Evolutionary conservation across 2,329 filamentous ascomycete genomes (phyloP), one percentile per base, ranked within the genome.

Genomic region (Hymenoscyphus linearis): DNA sequence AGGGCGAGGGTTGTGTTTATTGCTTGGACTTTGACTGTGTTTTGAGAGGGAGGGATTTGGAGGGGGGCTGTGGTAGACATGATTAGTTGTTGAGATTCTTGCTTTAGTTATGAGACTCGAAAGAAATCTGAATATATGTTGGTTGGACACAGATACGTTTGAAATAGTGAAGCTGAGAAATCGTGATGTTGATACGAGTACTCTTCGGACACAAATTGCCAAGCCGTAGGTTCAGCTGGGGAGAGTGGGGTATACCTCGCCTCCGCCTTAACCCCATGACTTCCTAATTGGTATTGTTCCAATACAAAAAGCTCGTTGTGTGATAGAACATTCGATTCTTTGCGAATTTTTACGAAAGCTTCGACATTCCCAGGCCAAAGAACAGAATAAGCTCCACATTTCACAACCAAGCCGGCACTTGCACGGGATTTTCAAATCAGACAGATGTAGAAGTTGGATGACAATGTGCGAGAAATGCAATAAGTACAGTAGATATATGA

Each of bases 1-100:
- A 62, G 60, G 14, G 50, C n/a, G 3, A 61, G 50, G n/a, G 58
- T 65, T 18, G 61, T 65, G 27, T 63, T 47, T 25, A 65, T 18
- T 18, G 61, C 61, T 56, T 63, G 61, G 25, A 65, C 55, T 6
- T 22, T 55, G 25, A 58, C 55, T 16, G 47, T 26, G 22, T 18
- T 40, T 6, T n/a, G 61, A 50, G 14, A 52, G 18, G n/a, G 16
- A 12, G 54, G 54, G 26, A 52, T 52, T n/a, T 16, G 40, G 16
- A 35, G 25, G 52, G 14, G 10, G 25, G 12, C 13, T 34, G 13
- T 12, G 25, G 25, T 31, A 35, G 14, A 14, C 25, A 35, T 31
- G 52, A 16, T 31, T 13, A 10, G 27, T 18, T 22, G n/a, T 34
- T 31, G 31, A 7, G 31, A 7, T 31, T 31, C 31, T 31, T 31